Evolutionary conservation across 257 asterid species (phyloP).

Genomic region (Ballota nigra): DNA sequence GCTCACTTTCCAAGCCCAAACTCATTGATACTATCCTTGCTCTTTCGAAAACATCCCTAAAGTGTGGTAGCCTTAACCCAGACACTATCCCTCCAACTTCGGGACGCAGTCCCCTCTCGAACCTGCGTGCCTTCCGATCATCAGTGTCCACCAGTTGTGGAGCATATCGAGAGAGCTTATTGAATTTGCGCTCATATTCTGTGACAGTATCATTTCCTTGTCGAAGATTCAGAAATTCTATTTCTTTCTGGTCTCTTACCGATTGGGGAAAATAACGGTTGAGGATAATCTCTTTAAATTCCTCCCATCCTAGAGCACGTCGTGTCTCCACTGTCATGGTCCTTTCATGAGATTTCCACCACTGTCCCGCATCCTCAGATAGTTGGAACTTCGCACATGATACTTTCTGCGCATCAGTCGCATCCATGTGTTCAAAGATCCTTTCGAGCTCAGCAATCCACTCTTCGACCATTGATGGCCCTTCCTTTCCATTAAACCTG

Average conservation of each 20-base stretch:
- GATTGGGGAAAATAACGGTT: not conserved
- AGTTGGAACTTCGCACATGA: not conserved
- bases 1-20: no score
- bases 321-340: not conserved
- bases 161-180: not conserved
- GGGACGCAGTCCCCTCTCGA: not conserved
- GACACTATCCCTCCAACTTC: no score
- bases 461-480: not conserved
- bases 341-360: not conserved
- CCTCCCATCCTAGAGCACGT: not conserved
- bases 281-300: not conserved
- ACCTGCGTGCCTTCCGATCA: not conserved
- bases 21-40: no score
- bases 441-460: not conserved
- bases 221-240: not conserved
- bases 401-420: not conserved
- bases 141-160: not conserved
- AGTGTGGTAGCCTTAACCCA: no score
- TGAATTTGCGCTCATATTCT: not conserved
- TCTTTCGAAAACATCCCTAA: no score
- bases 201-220: not conserved
- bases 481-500: not conserved
- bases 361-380: not conserved
- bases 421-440: not conserved
- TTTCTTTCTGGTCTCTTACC: not conserved